Evolutionary conservation across 257 asterid species (phyloP).

Genomic region (Nicotiana undulata): DNA sequence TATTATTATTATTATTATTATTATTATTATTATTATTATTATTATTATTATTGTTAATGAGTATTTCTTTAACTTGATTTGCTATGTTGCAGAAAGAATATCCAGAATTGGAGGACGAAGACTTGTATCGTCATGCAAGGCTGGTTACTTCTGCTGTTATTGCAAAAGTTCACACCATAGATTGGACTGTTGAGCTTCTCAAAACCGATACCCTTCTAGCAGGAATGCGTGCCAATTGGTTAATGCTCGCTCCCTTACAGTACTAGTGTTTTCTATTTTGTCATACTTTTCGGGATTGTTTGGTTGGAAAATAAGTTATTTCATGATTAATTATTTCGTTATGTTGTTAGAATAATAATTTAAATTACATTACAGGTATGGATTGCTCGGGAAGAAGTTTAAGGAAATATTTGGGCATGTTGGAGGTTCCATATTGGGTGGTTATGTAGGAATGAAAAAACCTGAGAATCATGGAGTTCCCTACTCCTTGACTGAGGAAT

Average conservation of each 20-base stretch:
- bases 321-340: no score
- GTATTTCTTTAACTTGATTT: neutral
- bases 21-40: no score
- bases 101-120: constrained; percentile 34
- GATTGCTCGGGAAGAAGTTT: constrained; percentile 45
- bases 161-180: constrained; percentile 69
- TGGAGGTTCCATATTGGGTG: constrained; percentile 33
- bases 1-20: no score
- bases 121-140: constrained; percentile 49
- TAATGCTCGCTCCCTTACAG: neutral
- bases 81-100: constrained; percentile 31
- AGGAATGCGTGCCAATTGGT: constrained; percentile 56
- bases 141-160: constrained; percentile 59
- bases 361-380: constrained; percentile 28
- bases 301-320: no score
- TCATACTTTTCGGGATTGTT: no score
- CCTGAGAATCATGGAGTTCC: constrained; percentile 48
- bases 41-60: no score
- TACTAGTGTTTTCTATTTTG: no score
- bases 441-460: constrained; percentile 39
- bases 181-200: constrained; percentile 59
- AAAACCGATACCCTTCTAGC: constrained; percentile 48
- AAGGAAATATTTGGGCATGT: constrained; percentile 51
- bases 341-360: no score
- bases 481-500: constrained; percentile 56